A percentile compares a stretch with the other conserved stretches of the same genome.
These are phyloP conservation scores for Lachnellula willkommii DNA, from an alignment of 2,329 filamentous ascomycete species.

Conservation along the genomic window DNA sequence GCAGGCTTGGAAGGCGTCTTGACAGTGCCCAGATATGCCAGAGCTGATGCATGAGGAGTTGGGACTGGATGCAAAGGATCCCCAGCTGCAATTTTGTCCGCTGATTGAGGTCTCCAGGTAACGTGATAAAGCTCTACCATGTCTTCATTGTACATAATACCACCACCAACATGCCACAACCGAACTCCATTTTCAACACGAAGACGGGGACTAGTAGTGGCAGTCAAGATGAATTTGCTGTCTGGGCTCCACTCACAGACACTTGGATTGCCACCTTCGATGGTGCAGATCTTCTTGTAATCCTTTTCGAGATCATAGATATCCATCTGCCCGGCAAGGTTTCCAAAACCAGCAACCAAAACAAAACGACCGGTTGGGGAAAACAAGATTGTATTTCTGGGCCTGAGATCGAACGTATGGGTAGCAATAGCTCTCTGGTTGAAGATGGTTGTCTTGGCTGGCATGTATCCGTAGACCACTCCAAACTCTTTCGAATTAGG, in stretches of 20 bases:
- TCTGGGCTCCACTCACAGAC: constrained; percentile 97
- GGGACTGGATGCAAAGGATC: constrained; percentile 73
- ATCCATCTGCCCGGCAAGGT: constrained; percentile 95
- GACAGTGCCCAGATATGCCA: constrained; percentile 73
- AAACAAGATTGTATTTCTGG: constrained; percentile 92
- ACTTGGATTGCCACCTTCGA: constrained; percentile 92
- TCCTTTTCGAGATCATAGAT: constrained; percentile 95
- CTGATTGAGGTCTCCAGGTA: constrained; percentile 73
- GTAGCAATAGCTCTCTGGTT: constrained; percentile 78
- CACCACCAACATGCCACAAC: constrained; percentile 86
- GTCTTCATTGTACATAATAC: constrained; percentile 91
- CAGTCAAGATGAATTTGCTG: constrained; percentile 90
- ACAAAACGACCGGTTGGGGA: constrained; percentile 91
- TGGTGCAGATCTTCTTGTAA: constrained; percentile 85
- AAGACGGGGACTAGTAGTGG: constrained; percentile 92
- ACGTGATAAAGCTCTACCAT: constrained; percentile 93
- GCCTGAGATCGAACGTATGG: constrained; percentile 79
- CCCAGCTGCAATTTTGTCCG: constrained; percentile 52
- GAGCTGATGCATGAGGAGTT: constrained; percentile 73
- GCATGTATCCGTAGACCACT: constrained; percentile 97
- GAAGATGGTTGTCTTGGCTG: constrained; percentile 98
- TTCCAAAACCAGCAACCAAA: constrained; percentile 92
- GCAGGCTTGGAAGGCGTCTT: constrained; percentile 96
- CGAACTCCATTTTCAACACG: constrained; percentile 96
- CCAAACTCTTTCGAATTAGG: constrained; percentile 97